A percentile compares a stretch with the other conserved stretches of the same genome.
Conservation (phyloP, 31 red algal species). For the Endocladia muricata region DNA sequence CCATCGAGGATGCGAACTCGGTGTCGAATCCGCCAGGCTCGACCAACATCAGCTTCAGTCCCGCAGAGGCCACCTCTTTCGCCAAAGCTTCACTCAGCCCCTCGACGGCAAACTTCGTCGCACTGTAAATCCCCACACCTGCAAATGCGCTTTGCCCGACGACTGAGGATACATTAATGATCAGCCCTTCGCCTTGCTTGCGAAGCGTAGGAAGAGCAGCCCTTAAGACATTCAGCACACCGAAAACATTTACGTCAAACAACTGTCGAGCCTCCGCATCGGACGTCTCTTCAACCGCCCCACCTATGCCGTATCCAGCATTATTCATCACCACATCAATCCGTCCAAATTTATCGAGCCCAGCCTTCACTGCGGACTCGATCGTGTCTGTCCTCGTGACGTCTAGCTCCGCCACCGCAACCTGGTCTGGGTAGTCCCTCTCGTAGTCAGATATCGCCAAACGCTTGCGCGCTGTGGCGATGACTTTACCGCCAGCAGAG, state of each 20-base stretch:
- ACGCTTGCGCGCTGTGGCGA: too few relatives aligned
- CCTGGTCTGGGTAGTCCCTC: too few relatives aligned
- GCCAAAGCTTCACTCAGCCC: neutral
- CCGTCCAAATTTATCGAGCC: neutral
- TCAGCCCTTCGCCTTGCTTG: neutral
- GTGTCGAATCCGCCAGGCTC: neutral
- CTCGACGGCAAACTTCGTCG: neutral
- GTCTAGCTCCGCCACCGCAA: neutral
- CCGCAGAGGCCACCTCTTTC: neutral
- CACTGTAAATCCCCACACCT: neutral
- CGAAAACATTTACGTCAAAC: conserved; percentile 43
- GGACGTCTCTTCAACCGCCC: conserved; percentile 12
- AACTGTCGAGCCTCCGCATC: neutral
- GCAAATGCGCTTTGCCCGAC: neutral
- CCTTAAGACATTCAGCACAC: conserved; percentile 6
- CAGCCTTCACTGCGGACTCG: neutral
- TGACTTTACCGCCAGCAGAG: too few relatives aligned
- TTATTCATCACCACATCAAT: conserved; percentile 57
- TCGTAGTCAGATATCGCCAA: too few relatives aligned
- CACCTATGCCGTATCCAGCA: conserved; percentile 23
- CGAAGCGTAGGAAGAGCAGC: conserved; percentile 24
- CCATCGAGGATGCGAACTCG: too few relatives aligned
- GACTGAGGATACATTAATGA: conserved; percentile 33
- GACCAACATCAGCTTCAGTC: neutral
- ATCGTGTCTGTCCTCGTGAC: neutral